Conservation (phyloP, 2,329 filamentous ascomycete species). For the Ascosphaera pollenicola region DNA sequence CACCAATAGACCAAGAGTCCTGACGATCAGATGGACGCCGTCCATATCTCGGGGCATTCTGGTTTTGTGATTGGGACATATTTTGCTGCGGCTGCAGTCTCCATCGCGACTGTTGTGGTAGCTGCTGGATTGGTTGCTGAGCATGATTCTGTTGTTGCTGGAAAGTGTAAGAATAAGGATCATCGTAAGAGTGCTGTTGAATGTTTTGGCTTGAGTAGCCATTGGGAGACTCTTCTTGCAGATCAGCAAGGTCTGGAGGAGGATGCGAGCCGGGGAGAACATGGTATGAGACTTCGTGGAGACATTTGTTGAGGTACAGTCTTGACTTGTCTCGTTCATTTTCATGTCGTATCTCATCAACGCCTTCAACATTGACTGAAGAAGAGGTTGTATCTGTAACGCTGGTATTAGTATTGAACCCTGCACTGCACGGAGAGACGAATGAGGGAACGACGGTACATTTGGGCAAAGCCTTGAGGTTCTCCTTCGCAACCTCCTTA, state of each 20-base stretch:
- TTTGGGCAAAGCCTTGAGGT: slow-evolving; percentile 17
- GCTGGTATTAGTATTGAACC: slow-evolving; percentile 2
- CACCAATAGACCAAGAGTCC: neutral
- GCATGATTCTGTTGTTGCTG: slow-evolving; percentile 13
- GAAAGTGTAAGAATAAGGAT: neutral
- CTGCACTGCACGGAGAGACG: slow-evolving; percentile 2
- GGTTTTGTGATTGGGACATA: neutral
- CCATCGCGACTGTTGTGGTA: slow-evolving; percentile 17
- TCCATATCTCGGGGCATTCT: neutral
- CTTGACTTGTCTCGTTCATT: slow-evolving; percentile 39
- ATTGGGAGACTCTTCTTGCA: slow-evolving; percentile 22
- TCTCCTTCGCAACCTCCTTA: slow-evolving; percentile 24
- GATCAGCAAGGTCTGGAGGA: slow-evolving; percentile 17
- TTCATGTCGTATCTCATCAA: slow-evolving; percentile 32
- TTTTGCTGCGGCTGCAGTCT: slow-evolving; percentile 22
- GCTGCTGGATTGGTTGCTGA: slow-evolving; percentile 7
- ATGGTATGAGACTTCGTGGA: slow-evolving; percentile 46
- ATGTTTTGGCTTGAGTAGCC: slow-evolving; percentile 21
- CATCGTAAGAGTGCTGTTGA: slow-evolving; percentile 3
- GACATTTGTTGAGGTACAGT: slow-evolving; percentile 40
- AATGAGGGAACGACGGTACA: slow-evolving; percentile 8
- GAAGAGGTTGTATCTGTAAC: slow-evolving; percentile 25
- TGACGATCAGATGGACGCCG: neutral
- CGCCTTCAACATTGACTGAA: slow-evolving; percentile 29
- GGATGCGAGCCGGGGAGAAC: slow-evolving; percentile 42